These are phyloP conservation scores for Cornus controversa DNA, from an alignment of 148 eudicot species.

Conservation along the genomic window DNA sequence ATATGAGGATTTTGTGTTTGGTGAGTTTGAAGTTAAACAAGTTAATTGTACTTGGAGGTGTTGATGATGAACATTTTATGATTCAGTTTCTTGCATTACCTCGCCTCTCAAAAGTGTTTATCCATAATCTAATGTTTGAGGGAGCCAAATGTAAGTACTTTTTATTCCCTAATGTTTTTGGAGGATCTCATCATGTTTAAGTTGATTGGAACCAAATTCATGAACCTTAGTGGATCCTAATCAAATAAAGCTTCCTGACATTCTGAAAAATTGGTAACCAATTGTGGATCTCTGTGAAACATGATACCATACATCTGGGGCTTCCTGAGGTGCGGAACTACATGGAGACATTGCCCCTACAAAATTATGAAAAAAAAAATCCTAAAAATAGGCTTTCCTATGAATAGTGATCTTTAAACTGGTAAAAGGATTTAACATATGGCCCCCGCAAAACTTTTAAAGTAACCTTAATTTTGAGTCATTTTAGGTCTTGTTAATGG, in stretches of 20 bases:
- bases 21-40: background rate
- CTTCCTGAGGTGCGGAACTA: background rate
- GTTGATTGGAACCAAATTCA: background rate
- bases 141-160: background rate
- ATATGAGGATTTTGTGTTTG: background rate
- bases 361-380: too few species aligned
- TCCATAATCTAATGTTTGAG: background rate
- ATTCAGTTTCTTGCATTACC: background rate
- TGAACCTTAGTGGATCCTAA: background rate
- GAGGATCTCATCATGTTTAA: background rate
- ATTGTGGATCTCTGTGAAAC: background rate
- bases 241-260: background rate
- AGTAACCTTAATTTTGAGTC: too few species aligned
- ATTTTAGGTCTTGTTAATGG: too few species aligned
- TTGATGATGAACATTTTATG: background rate
- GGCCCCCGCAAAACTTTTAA: background rate
- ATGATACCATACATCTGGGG: background rate
- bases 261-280: background rate
- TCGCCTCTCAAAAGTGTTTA: constrained; percentile 1
- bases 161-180: background rate
- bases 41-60: background rate
- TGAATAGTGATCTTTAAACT: too few species aligned
- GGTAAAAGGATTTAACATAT: background rate
- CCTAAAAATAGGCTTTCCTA: too few species aligned
- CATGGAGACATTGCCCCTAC: too few species aligned